Base-by-base conservation (phyloP, 352 stramenopile species). In the Pythium insidiosum region DNA sequence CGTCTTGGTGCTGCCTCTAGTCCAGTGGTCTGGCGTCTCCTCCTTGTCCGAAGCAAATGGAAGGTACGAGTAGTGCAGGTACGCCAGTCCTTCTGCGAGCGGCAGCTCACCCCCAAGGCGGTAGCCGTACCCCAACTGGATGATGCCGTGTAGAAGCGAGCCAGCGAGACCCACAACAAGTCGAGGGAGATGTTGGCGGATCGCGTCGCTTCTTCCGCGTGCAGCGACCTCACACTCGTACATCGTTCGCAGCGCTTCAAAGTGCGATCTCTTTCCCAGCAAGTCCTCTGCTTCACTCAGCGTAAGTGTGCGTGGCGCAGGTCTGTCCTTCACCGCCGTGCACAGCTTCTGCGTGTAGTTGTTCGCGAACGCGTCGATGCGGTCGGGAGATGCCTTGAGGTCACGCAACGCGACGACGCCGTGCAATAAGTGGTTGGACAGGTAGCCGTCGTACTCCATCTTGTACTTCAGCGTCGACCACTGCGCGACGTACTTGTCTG, bases 341-440 rank as follows among this genome's bases (percentile, higher is more conserved):
- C 36, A 45, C 1, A 70, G 61, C 29, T 66, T 70, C 20, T 31
- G 37, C 5, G 46, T 46, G 50, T 70, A 70, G 43, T 43, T 37
- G 6, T 36, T 41, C 0, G 44, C 61, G 30, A 52, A 70, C 2
- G 30, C 23, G 18, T 70, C 53, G 19, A 70, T 51, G 23, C 53
- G 48, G 9, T 30, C 5, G 11, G 47, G 48, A 7, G 16, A 44
- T 16, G 61, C 56, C 26, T 52, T 56, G 24, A 70, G 46, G 24
- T 70, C 56, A 29, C 25, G 45, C 5, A 70, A 47, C 49, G 61
- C 61, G 15, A 60, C 43, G 35, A 63, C 44, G 22, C 52, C 56
- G 33, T 70, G 61, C 38, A 70, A 50, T 34, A 70, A 22, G 39
- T 70, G 61, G 47, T 70, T 70, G 24, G 52, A 66, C 10, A 66